Conservation (phyloP, 352 stramenopile genomes). For the Pythium dissotocum region DNA sequence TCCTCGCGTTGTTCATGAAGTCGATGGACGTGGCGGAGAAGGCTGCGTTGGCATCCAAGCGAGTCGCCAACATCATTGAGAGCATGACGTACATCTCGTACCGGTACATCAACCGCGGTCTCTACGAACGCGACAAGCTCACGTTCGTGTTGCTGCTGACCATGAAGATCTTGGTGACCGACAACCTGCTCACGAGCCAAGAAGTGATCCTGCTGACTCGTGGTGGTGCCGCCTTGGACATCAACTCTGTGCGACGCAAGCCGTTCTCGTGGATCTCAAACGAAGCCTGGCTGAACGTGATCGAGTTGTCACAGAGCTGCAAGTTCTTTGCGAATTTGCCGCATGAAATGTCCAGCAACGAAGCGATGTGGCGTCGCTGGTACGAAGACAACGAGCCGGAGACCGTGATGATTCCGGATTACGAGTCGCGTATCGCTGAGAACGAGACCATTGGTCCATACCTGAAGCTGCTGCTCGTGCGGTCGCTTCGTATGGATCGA, state of each 20-base stretch:
- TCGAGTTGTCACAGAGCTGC: constrained; percentile 94
- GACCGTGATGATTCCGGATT: constrained; percentile 94
- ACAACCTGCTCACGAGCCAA: constrained; percentile 89
- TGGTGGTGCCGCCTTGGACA: constrained; percentile 95
- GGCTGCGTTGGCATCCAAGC: constrained; percentile 96
- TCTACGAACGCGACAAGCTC: constrained; percentile 98
- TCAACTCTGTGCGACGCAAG: constrained; percentile 95
- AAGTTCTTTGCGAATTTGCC: constrained; percentile 97
- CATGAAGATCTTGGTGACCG: constrained; percentile 98
- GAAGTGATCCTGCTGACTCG: constrained; percentile 96
- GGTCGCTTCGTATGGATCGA: constrained; percentile 96
- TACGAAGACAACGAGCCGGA: constrained; percentile 98
- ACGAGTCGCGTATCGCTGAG: constrained; percentile 92
- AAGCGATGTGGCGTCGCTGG: constrained; percentile 96
- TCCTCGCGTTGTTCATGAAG: constrained; percentile 97
- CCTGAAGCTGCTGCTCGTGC: constrained; percentile 96
- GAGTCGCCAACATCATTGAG: constrained; percentile 99
- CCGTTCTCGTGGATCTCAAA: constrained; percentile 98
- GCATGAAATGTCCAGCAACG: constrained; percentile 96
- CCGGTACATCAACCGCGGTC: constrained; percentile 97
- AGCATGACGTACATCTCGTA: constrained; percentile 99
- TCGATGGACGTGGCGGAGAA: constrained; percentile 98
- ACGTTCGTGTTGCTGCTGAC: constrained; percentile 97
- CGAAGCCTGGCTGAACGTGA: constrained; percentile 97
- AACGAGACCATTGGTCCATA: constrained; percentile 95